Evolutionary conservation across 768 basidiomycete species (phyloP), one percentile per base, ranked within the genome.

Genomic region (Mycena polygramma): DNA sequence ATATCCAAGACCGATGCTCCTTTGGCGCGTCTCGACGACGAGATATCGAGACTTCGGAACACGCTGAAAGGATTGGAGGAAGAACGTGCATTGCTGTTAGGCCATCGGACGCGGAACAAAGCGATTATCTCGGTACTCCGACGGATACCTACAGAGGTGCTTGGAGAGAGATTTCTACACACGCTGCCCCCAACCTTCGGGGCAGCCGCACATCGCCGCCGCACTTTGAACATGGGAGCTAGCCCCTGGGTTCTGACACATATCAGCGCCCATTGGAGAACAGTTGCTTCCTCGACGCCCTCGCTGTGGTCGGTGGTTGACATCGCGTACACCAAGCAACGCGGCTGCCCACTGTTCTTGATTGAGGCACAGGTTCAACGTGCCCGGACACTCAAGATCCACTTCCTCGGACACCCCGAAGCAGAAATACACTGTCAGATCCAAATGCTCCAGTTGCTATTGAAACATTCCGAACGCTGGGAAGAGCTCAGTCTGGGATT

Each of bases 111-210:
- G 13, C 43, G 22, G 19, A 37, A 69, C 24, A 41, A 24, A 10
- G 46, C 36, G 10, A 63, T 69, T 7, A 17, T 69, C 9, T 69
- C 55, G 0, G 45, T 55, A 10, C 46, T 69, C 9, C 9, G 68
- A 14, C 7, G 62, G n/a, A 45, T 69, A 22, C 68, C 68, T 14
- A 39, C 48, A 10, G 61, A 69, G 26, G 15, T 69, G 17, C 55
- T 69, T 11, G 26, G 7, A 8, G 54, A 57, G 17, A 57, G 63
- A 26, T 69, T 69, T 24, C 17, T n/a, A 17, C 58, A 55, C 48
- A 57, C 68, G 15, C 11, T 69, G 24, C 54, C 68, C 5, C 37
- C 55, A 11, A 9, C 46, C 37, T n/a, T n/a, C n/a, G n/a, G n/a
- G n/a, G n/a, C n/a, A 17, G 5, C 2, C 41, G 37, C 7, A 20